Conservation (phyloP, 306 rosid genomes). For the Crataegus laevigata region DNA sequence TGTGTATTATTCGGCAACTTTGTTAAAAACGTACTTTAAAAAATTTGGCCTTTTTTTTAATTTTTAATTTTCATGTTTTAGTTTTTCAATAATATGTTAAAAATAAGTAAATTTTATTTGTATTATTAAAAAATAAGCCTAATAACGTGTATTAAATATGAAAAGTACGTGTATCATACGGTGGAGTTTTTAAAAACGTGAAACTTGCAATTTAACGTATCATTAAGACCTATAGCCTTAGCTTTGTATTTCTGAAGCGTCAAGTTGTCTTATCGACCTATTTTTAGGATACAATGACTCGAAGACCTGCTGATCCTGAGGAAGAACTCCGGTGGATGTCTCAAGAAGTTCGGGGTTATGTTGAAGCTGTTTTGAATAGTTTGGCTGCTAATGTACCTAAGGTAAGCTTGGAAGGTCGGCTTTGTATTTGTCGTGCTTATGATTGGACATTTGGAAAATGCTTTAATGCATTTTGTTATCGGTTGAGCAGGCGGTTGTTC, state of each 20-base stretch:
- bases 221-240: background rate
- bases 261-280: background rate
- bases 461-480: constrained; percentile 22
- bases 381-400: constrained; percentile 98
- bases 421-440: background rate
- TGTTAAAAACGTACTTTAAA: too few species aligned
- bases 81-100: too few species aligned
- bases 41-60: too few species aligned
- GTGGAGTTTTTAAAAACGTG: too few species aligned
- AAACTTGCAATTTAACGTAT: too few species aligned
- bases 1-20: too few species aligned
- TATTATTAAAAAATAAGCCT: too few species aligned
- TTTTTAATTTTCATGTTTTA: too few species aligned
- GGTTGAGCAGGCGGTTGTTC: constrained; percentile 86
- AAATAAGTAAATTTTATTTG: too few species aligned
- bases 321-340: constrained; percentile 99
- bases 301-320: constrained; percentile 96
- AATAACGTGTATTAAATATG: too few species aligned
- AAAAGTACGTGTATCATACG: too few species aligned
- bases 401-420: constrained; percentile 31
- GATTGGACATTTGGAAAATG: constrained; percentile 2
- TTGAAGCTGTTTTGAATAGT: constrained; percentile 96
- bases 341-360: constrained; percentile 97
- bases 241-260: background rate
- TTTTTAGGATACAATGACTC: constrained; percentile 75